Percentiles rank a stretch among this genome's conserved stretches.
phyloP scores from a whole-genome alignment of 805 yeast species.

The Candida boidinii region DNA sequence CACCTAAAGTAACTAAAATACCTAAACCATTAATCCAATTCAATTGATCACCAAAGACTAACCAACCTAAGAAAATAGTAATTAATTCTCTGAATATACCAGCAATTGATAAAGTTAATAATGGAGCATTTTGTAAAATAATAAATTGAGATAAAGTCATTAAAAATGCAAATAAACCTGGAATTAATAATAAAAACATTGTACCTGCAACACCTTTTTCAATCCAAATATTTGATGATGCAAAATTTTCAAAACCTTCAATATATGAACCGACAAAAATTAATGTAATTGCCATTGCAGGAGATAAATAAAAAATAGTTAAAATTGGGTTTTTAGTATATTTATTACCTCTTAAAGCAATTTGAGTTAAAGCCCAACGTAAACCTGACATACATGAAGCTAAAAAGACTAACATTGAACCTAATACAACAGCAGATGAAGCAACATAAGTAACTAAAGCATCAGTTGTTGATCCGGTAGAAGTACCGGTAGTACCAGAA shows the following conservation, averaged over 20 bases:
- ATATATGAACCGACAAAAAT: constrained; percentile 52
- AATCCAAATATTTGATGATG: constrained; percentile 49
- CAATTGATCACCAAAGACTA: constrained; percentile 65
- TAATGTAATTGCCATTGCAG: constrained; percentile 62
- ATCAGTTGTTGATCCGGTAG: no score
- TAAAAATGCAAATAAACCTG: constrained; percentile 76
- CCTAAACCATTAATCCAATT: constrained; percentile 63
- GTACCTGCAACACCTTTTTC: constrained; percentile 45
- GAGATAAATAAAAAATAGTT: constrained; percentile 73
- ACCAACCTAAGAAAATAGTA: constrained; percentile 58
- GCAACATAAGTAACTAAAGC: constrained; percentile 3
- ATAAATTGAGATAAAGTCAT: constrained; percentile 83
- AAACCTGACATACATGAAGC: constrained; percentile 77
- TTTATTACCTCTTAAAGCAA: constrained; percentile 52
- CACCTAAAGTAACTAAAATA: constrained; percentile 56
- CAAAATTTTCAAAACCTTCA: constrained; percentile 56
- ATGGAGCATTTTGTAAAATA: constrained; percentile 68
- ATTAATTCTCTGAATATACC: constrained; percentile 88
- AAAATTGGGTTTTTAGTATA: constrained; percentile 63
- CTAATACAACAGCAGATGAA: constrained; percentile 27
- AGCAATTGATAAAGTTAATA: constrained; percentile 74
- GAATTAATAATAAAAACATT: constrained; percentile 49
- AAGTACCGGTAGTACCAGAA: constrained; percentile 7
- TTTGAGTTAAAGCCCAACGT: constrained; percentile 87
- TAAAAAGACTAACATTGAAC: constrained; percentile 63